A percentile compares a stretch with the other conserved stretches of the same genome.
phyloP scores from a whole-genome alignment of 768 basidiomycete species.

The Suillus decipiens region DNA sequence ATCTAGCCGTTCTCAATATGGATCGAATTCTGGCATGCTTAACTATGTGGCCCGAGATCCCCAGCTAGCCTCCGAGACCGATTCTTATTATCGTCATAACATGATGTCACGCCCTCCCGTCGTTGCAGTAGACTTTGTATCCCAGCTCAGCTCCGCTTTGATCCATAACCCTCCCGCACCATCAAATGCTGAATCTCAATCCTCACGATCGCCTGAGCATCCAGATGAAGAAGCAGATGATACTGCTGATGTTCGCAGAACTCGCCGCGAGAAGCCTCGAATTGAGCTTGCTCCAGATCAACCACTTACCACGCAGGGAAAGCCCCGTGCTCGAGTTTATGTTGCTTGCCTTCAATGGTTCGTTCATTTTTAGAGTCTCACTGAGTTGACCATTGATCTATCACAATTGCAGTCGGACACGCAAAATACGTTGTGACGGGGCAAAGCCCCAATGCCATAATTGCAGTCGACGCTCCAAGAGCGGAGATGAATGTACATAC shows the following conservation, averaged over 20 bases:
- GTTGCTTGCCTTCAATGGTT: constrained; percentile 82
- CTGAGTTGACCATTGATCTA: constrained; percentile 13
- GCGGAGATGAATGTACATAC: constrained; percentile 57
- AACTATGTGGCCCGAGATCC: constrained; percentile 10
- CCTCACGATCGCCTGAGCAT: constrained; percentile 10
- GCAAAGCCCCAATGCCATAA: constrained; percentile 77
- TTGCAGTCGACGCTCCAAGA: constrained; percentile 55
- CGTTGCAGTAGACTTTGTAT: constrained; percentile 7
- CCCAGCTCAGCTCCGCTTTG: constrained; percentile 15
- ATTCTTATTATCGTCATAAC: constrained; percentile 2
- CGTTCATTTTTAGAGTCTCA: constrained; percentile 17
- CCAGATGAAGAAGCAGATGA: constrained; percentile 8
- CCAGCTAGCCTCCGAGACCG: constrained; percentile 12
- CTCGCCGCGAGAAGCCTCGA: constrained; percentile 54
- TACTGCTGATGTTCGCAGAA: constrained; percentile 31
- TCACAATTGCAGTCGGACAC: constrained; percentile 53
- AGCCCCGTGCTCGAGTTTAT: constrained; percentile 70
- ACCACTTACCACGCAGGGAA: constrained; percentile 82
- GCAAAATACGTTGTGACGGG: constrained; percentile 84
- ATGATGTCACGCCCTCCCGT: constrained; percentile 3
- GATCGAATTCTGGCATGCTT: constrained; percentile 1
- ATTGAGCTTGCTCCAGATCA: constrained; percentile 76
- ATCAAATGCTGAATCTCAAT: constrained; percentile 12
- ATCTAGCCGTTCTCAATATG: constrained; percentile 12
- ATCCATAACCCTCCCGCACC: constrained; percentile 2